A percentile compares a stretch with the other conserved stretches of the same genome.
These are phyloP conservation scores for Rhododendron williamsianum DNA, from an alignment of 148 eudicot species.

Conservation along the genomic window DNA sequence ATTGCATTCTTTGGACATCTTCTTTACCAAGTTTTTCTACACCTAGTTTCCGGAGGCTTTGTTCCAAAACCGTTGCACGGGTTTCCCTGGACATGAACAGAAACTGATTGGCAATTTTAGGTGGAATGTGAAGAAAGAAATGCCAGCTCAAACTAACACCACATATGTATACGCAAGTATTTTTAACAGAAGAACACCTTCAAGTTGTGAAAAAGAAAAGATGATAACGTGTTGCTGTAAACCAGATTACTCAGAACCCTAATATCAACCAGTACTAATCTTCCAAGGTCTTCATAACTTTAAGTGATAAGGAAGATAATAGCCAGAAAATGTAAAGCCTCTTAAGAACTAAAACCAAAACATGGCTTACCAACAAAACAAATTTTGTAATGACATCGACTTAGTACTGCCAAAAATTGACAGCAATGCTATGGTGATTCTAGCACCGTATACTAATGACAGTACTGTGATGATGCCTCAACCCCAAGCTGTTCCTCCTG, in stretches of 20 bases:
- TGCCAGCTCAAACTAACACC: background rate
- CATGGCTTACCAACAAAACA: background rate
- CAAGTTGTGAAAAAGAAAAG: background rate
- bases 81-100: constrained; percentile 52
- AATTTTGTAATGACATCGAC: background rate
- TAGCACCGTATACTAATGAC: background rate
- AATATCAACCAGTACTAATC: background rate
- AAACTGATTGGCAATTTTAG: background rate
- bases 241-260: background rate
- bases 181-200: background rate
- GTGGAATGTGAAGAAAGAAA: background rate
- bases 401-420: background rate
- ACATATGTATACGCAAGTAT: background rate
- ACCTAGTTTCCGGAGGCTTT: constrained; percentile 72
- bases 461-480: background rate
- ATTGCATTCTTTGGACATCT: constrained; percentile 93
- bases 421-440: background rate
- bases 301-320: background rate
- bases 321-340: background rate
- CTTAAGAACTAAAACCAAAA: background rate
- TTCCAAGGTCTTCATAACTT: background rate
- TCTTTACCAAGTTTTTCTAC: constrained; percentile 85
- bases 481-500: background rate
- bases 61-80: constrained; percentile 65
- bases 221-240: background rate